A percentile compares a stretch with the other conserved stretches of the same genome.
These are phyloP conservation scores for Fraxinus latifolia DNA, from an alignment of 305 asterid species.

Conservation along the genomic window DNA sequence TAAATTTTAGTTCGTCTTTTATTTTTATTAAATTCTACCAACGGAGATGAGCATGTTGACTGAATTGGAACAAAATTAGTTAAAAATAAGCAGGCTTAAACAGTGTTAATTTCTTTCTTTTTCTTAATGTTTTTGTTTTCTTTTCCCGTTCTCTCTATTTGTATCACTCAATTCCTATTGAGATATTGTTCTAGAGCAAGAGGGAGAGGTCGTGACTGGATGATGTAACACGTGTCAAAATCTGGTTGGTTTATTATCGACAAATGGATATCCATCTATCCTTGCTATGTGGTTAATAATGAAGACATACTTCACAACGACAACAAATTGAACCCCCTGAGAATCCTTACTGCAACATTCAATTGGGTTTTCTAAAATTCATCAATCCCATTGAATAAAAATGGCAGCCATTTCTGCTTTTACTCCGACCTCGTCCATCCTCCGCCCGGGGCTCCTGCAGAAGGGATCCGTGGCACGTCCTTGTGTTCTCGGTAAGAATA, in stretches of 20 bases:
- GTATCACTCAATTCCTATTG: background rate
- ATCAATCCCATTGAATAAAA: constrained; percentile 13
- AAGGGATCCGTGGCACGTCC: constrained; percentile 31
- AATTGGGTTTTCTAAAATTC: background rate
- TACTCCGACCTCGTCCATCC: constrained; percentile 32
- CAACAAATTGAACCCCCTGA: constrained; percentile 8
- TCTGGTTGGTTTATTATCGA: constrained; percentile 27
- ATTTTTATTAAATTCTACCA: constrained; percentile 8
- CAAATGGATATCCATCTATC: constrained; percentile 31
- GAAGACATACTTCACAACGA: background rate
- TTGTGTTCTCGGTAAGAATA: constrained; percentile 30
- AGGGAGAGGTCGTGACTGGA: background rate
- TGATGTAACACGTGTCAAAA: constrained; percentile 30
- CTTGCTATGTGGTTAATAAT: constrained; percentile 30
- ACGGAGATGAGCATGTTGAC: constrained; percentile 30
- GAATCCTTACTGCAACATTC: background rate
- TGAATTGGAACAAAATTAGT: constrained; percentile 5
- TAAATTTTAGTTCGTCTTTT: constrained; percentile 32
- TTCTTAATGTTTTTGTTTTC: background rate
- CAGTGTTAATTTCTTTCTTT: background rate
- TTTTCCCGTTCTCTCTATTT: background rate
- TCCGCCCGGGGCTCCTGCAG: constrained; percentile 27
- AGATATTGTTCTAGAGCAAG: background rate
- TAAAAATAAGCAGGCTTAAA: constrained; percentile 23
- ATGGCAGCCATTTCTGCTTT: constrained; percentile 49